Base-by-base conservation (phyloP, 148 eudicot species). In the Vaccinium myrtillus region DNA sequence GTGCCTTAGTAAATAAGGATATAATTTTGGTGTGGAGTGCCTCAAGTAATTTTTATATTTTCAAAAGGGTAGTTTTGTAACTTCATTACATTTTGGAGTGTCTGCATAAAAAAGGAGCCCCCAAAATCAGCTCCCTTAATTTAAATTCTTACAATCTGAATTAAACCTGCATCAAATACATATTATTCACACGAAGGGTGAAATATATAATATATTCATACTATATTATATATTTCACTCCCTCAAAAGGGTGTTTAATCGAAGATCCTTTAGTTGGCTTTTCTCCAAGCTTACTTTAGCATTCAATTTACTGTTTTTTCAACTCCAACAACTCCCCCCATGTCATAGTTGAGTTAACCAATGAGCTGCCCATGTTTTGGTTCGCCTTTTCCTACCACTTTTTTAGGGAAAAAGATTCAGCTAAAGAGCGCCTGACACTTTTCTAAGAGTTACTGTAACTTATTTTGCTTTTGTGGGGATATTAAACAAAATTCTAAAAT, bases 341-440 rank as follows among this genome's bases (percentile, higher is more conserved):
- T 75, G 27, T 19, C 7, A 2, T 1, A 21, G 53, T 46, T 10
- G 27, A 75, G 14, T 46, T n/a, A 75, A 46, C 46, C 49, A 75
- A 74, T 43, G 77, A 74, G 78, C 6, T 75, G 78, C 78, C 78
- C 78, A 21, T 36, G 21, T 36, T 19, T 43, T 54, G 53, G 78
- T 75, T 75, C 19, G 25, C 78, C 78, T 75, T 75, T 74, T 75
- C 78, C 78, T 53, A 46, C 27, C 0, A 8, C 15, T 39, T 39
- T 51, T 74, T 39, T 39, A 30, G 19, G 19, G 75, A 32, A 70
- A 70, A 27, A 70, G 43, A 30, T 70, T 32, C 25, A 11, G 32
- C 74, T 10, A 25, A 69, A 69, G 36, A 69, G 43, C 5, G 25
- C 43, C 75, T 70, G 39, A 30, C 39, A 70, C 16, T 70, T 70